Evolutionary conservation across 2,329 filamentous ascomycete species (phyloP).

Genomic region (Hymenotorrendiella dingleyae): DNA sequence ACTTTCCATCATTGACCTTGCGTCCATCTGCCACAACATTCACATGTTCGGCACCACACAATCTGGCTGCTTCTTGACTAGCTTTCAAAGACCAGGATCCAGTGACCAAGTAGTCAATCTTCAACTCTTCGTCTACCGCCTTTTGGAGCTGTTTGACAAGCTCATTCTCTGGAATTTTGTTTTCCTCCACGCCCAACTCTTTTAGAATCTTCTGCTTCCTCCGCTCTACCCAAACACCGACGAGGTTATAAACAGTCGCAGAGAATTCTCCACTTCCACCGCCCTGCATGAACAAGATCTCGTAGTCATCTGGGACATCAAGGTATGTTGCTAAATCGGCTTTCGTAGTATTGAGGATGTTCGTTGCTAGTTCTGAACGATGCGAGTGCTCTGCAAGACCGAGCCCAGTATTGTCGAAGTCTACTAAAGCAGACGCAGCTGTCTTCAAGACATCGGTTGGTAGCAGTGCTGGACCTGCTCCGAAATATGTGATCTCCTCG

Average conservation of each 20-base stretch:
- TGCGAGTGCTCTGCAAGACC: slow-evolving; percentile 89
- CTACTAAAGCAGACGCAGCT: slow-evolving; percentile 70
- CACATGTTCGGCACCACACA: slow-evolving; percentile 72
- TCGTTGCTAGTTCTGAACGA: slow-evolving; percentile 70
- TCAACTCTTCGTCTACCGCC: slow-evolving; percentile 63
- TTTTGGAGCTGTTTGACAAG: slow-evolving; percentile 54
- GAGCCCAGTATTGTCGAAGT: slow-evolving; percentile 75
- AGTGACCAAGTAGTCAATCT: slow-evolving; percentile 82
- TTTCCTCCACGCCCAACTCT: slow-evolving; percentile 43
- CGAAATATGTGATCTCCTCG: slow-evolving; percentile 77
- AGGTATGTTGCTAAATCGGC: slow-evolving; percentile 66
- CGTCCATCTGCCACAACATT: slow-evolving; percentile 71
- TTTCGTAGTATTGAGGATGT: slow-evolving; percentile 76
- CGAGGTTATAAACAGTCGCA: slow-evolving; percentile 76
- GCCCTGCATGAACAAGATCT: slow-evolving; percentile 81
- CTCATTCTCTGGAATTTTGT: slow-evolving; percentile 46
- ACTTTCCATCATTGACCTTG: slow-evolving; percentile 68
- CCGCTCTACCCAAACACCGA: slow-evolving; percentile 73
- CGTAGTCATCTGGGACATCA: slow-evolving; percentile 80
- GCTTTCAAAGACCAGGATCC: slow-evolving; percentile 90
- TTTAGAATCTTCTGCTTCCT: slow-evolving; percentile 54
- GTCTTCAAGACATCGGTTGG: slow-evolving; percentile 75
- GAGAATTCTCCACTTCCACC: slow-evolving; percentile 85
- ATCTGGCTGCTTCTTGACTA: slow-evolving; percentile 70
- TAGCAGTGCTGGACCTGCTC: slow-evolving; percentile 82